Evolutionary conservation across 2,329 filamentous ascomycete species (phyloP).

Genomic region (Esteya vermicola): DNA sequence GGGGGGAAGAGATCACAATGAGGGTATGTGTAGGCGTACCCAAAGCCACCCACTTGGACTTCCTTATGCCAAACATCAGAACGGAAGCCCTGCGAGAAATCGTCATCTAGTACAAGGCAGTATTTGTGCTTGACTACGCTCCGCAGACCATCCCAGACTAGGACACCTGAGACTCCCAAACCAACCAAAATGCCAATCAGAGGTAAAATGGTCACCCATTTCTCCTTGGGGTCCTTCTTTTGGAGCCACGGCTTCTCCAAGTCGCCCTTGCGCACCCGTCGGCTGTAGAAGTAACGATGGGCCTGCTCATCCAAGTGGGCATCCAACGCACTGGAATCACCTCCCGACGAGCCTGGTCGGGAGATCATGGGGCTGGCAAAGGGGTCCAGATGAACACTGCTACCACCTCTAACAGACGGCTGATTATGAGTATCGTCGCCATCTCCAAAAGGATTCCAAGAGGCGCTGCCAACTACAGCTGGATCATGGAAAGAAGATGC

Average conservation of each 20-base stretch:
- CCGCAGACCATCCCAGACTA: slow-evolving; percentile 61
- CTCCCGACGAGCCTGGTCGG: slow-evolving; percentile 31
- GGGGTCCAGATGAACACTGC: slow-evolving; percentile 24
- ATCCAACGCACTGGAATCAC: slow-evolving; percentile 25
- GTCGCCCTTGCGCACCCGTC: slow-evolving; percentile 57
- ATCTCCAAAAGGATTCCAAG: slow-evolving; percentile 27
- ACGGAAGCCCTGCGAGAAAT: slow-evolving; percentile 46
- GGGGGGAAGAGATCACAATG: background rate
- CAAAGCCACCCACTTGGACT: slow-evolving; percentile 60
- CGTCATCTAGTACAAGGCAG: slow-evolving; percentile 52
- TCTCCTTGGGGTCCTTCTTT: slow-evolving; percentile 64
- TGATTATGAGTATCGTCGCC: slow-evolving; percentile 18
- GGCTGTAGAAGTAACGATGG: slow-evolving; percentile 56
- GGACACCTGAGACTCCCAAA: slow-evolving; percentile 50
- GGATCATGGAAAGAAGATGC: too few relatives aligned
- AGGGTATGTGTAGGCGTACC: slow-evolving; percentile 34
- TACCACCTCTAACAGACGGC: slow-evolving; percentile 13
- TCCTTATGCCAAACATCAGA: slow-evolving; percentile 57
- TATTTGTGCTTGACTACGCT: slow-evolving; percentile 64
- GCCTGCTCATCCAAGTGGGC: slow-evolving; percentile 22
- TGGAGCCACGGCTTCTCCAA: slow-evolving; percentile 64
- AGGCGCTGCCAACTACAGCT: background rate
- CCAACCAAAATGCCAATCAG: slow-evolving; percentile 57
- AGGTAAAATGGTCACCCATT: slow-evolving; percentile 75
- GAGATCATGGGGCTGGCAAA: slow-evolving; percentile 31